Base-by-base conservation (phyloP, 1,139 yeast genomes). In the Yamadazyma dushanensis region DNA sequence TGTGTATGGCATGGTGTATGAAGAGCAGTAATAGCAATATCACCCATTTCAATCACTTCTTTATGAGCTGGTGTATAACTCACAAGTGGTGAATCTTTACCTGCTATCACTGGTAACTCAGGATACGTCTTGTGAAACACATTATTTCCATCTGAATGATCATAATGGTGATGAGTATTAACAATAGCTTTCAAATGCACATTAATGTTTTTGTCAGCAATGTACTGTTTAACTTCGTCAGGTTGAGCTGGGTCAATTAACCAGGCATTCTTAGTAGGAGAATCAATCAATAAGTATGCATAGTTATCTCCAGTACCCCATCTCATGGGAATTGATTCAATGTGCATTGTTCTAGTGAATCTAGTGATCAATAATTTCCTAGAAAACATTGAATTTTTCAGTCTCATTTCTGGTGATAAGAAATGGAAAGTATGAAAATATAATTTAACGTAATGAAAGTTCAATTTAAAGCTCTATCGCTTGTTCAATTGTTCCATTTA, bases 1-100 rank as follows among this genome's bases (percentile, higher is more conserved):
- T 85, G 95, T 0, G 99, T 92, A 56, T 92, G 99, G 56, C 99
- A 92, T 1, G 99, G 98, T 1, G 99, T 92, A 59, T 92, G 92
- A 33, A 92, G 68, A 1, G 97, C 95, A 4, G 83, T 80, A 35
- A 92, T 76, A n/a, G 73, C 65, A 37, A 88, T 59, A 43, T 70
- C 57, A 2, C 97, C 97, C 46, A 84, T 59, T 37, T 73, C 66
- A 36, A 81, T 59, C n/a, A 68, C 70, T 47, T 81, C 87, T 20
- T 70, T 60, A 55, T 86, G 80, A 0, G 73, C 61, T 1, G 96
- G 96, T 1, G 87, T 79, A 42, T 71, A 67, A 0, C 80, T 61
- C 13, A 87, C 96, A 26, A 67, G 54, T 1, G 88, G 87, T 2
- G 88, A 82, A 51, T 85, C 88, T 40, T 71, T 75, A 9, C 99